Evolutionary conservation across 2,329 filamentous ascomycete genomes (phyloP), one percentile per base, ranked within the genome.

Genomic region (Exophiala oligosperma): DNA sequence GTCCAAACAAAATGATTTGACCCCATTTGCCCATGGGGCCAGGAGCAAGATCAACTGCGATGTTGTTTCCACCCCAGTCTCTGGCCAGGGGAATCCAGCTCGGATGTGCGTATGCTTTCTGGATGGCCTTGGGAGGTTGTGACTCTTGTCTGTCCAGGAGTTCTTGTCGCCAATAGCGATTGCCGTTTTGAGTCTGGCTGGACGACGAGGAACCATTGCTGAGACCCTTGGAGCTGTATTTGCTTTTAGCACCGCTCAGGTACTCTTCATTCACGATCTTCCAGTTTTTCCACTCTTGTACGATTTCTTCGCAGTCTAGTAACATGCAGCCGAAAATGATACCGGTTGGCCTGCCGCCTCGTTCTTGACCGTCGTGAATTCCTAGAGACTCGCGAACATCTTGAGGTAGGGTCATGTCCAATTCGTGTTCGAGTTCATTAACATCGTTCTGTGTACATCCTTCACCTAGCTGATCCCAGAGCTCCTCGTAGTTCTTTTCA

Each of bases 221-320:
- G 62, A 89, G 85, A 5, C 87, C 86, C 73, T 91, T 93, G 52
- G 86, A 81, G 2, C 90, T 87, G 21, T 84, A 85, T 78, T 81
- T 68, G 74, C 77, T 49, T 74, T 76, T 72, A 17, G 74, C 72
- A 40, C 85, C 81, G 43, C 84, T 81, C 59, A 97, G 81, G 72
- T 90, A 96, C 70, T 97, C 91, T 58, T 93, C 86, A 71, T 96
- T 96, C 62, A 99, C 94, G 63, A 85, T 87, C 68, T 91, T 87
- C 94, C 94, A 99, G 71, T 96, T 95, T 68, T 90, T 89, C 91
- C 93, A 97, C 73, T 99, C 94, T 73, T 97, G 92, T 23, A 96
- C 88, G 67, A 99, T 96, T 72, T 99, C 94, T 74, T 99, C 94
- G 71, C 94, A 97, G 74, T 99, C 94, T 57, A 99, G 84, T 63